Conservation (phyloP, 1,139 yeast species). For the Pichia sp. region DNA sequence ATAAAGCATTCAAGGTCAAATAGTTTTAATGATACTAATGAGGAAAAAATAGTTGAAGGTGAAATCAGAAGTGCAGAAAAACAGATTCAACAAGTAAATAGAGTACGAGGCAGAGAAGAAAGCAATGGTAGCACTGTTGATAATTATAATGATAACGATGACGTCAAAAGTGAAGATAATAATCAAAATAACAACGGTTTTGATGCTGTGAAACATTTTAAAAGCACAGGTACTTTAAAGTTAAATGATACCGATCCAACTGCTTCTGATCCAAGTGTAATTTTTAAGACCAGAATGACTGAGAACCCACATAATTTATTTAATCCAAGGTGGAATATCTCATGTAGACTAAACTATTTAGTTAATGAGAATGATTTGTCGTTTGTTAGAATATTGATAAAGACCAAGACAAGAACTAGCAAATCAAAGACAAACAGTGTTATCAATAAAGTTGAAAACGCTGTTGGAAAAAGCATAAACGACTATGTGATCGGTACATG, state of each 20-base stretch:
- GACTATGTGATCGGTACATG: conserved; percentile 49
- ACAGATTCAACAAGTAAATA: neutral
- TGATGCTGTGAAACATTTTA: neutral
- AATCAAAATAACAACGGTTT: no score
- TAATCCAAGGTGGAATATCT: conserved; percentile 75
- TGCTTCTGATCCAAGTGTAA: conserved; percentile 9
- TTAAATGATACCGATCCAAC: conserved; percentile 1
- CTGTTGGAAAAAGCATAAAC: conserved; percentile 22
- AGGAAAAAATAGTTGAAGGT: neutral
- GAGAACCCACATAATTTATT: conserved; percentile 55
- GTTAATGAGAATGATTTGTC: conserved; percentile 38
- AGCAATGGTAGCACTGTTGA: neutral
- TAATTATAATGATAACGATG: neutral
- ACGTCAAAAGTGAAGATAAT: no score
- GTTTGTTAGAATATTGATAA: conserved; percentile 48
- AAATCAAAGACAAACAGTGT: conserved; percentile 31
- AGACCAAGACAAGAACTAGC: conserved; percentile 28
- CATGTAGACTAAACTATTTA: conserved; percentile 39
- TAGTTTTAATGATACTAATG: neutral
- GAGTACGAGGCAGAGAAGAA: neutral
- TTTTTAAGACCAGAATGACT: conserved; percentile 35
- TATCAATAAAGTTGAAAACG: conserved; percentile 42
- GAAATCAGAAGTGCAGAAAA: neutral
- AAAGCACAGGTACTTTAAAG: neutral
- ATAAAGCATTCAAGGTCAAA: neutral